Percentiles rank a stretch among this genome's conserved stretches.
phyloP scores from a whole-genome alignment of 768 basidiomycete genomes.

The Suillus subalutaceus region DNA sequence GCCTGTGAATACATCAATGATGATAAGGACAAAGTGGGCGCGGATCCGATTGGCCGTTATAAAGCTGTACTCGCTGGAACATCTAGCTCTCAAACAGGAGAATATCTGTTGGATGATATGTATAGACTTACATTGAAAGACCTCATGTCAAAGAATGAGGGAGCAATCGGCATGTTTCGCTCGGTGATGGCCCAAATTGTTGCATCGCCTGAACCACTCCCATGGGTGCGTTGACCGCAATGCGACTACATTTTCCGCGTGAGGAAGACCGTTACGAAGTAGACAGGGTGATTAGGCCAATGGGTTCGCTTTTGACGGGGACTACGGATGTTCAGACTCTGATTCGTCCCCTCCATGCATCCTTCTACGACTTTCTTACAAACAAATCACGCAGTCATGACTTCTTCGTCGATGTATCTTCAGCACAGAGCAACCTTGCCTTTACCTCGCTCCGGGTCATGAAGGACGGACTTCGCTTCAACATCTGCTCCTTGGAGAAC shows the following conservation, averaged over 20 bases:
- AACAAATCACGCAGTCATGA: constrained; percentile 14
- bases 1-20: constrained; percentile 18
- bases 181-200: constrained; percentile 8
- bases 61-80: not conserved
- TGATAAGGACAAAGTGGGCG: not conserved
- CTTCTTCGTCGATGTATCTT: constrained; percentile 14
- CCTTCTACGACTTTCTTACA: constrained; percentile 30
- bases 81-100: not conserved
- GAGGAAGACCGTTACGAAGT: constrained; percentile 30
- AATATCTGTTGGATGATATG: constrained; percentile 9
- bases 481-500: constrained; percentile 19
- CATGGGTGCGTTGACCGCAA: not conserved
- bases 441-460: constrained; percentile 29
- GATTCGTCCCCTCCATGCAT: constrained; percentile 26
- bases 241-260: constrained; percentile 19
- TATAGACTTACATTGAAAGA: not conserved
- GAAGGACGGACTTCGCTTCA: constrained; percentile 22
- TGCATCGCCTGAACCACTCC: constrained; percentile 6
- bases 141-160: not conserved
- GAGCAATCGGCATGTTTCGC: not conserved
- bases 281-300: not conserved
- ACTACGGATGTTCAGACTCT: not conserved
- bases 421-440: constrained; percentile 12
- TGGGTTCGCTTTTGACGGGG: constrained; percentile 12
- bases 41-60: not conserved